Conservation (phyloP, 23 red algal genomes). For the Gracilaria vermiculophylla region DNA sequence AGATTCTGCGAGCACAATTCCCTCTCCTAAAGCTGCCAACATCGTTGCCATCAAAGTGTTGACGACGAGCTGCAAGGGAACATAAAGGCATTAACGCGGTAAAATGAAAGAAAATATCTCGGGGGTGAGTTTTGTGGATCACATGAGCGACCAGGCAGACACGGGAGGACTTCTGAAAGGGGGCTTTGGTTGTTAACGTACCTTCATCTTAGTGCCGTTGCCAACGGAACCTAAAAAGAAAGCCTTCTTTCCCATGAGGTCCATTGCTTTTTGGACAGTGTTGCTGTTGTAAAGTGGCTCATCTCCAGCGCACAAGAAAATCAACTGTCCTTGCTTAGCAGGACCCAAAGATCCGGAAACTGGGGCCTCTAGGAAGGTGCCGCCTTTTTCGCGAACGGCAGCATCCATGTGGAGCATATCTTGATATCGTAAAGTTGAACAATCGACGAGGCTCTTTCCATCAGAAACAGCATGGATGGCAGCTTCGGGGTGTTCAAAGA, state of each 20-base stretch:
- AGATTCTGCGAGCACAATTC: slow-evolving; percentile 67
- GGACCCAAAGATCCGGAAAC: slow-evolving; percentile 88
- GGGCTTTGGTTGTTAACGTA: too few relatives aligned
- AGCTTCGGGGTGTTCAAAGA: slow-evolving; percentile 7
- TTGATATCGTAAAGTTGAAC: slow-evolving; percentile 70
- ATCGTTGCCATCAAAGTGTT: slow-evolving; percentile 90
- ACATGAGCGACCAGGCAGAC: too few relatives aligned
- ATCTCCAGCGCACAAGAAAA: slow-evolving; percentile 85
- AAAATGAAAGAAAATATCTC: neutral
- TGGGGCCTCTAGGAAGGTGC: slow-evolving; percentile 83
- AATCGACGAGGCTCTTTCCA: slow-evolving; percentile 83
- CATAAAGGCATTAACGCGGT: neutral
- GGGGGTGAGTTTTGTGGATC: neutral
- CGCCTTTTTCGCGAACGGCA: slow-evolving; percentile 50
- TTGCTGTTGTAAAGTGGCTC: slow-evolving; percentile 24
- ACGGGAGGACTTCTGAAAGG: too few relatives aligned
- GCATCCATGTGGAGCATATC: slow-evolving; percentile 45
- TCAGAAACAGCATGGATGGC: slow-evolving; percentile 54
- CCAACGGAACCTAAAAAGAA: slow-evolving; percentile 76
- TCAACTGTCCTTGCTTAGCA: slow-evolving; percentile 68
- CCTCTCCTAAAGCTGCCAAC: slow-evolving; percentile 81
- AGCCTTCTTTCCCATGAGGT: slow-evolving; percentile 81
- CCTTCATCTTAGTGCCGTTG: slow-evolving; percentile 87
- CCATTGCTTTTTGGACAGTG: slow-evolving; percentile 21
- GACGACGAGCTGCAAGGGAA: slow-evolving; percentile 49